These are phyloP conservation scores for Cytospora piceae DNA, from an alignment of 2,329 filamentous ascomycete genomes.

Conservation along the genomic window DNA sequence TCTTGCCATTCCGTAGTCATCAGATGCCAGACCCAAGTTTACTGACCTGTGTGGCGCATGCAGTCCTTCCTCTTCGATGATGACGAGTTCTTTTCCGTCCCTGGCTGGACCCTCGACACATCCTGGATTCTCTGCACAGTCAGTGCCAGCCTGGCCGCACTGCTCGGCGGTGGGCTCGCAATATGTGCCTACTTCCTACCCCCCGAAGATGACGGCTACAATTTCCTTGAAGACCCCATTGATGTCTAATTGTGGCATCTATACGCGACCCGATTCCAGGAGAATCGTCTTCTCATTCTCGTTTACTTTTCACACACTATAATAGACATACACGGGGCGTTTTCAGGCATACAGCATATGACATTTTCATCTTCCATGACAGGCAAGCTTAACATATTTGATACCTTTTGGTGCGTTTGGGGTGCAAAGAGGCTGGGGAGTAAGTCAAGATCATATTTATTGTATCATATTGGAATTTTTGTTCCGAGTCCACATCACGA, in stretches of 20 bases:
- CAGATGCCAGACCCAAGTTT: background rate
- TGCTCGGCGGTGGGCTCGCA: conserved; percentile 62
- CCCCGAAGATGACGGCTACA: conserved; percentile 78
- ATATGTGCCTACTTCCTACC: conserved; percentile 72
- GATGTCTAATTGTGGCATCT: conserved; percentile 44
- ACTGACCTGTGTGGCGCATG: conserved; percentile 16
- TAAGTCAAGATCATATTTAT: background rate
- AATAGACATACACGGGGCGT: conserved; percentile 30
- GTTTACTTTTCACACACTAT: conserved; percentile 3
- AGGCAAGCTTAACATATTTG: conserved; percentile 17
- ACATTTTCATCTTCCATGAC: conserved; percentile 22
- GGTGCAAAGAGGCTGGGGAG: conserved; percentile 8
- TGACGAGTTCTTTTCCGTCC: conserved; percentile 78
- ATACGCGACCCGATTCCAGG: conserved; percentile 1
- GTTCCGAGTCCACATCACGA: background rate
- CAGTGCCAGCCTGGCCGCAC: conserved; percentile 56
- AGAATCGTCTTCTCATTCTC: background rate
- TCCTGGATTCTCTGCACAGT: conserved; percentile 74
- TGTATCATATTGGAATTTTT: background rate
- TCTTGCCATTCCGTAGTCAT: too few species aligned
- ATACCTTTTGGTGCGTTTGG: conserved; percentile 26
- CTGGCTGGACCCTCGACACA: conserved; percentile 78
- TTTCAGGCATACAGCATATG: conserved; percentile 25
- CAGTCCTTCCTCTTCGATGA: conserved; percentile 84
- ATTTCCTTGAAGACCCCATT: conserved; percentile 60